Percentiles rank a stretch among this genome's conserved stretches.
These are phyloP conservation scores for Microsporum audouinii DNA, from an alignment of 2,329 filamentous ascomycete species.

Conservation along the genomic window DNA sequence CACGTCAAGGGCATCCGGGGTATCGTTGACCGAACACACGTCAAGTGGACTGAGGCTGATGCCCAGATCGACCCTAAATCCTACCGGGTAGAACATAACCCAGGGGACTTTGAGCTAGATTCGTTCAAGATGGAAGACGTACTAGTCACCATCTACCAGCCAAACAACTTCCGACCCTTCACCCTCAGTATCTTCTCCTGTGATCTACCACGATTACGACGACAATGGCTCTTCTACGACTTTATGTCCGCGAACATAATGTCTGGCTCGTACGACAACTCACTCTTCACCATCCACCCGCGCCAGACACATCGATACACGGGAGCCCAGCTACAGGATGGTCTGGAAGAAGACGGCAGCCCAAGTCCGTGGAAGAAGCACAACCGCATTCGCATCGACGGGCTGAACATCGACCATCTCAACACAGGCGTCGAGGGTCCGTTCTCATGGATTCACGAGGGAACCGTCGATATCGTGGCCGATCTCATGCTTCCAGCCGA, in stretches of 20 bases:
- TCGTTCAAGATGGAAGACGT: constrained; percentile 94
- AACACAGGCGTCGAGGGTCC: constrained; percentile 87
- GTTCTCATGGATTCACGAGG: constrained; percentile 96
- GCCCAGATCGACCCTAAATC: constrained; percentile 66
- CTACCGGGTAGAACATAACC: constrained; percentile 75
- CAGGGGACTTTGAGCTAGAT: constrained; percentile 94
- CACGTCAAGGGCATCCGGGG: constrained; percentile 89
- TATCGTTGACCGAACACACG: constrained; percentile 78
- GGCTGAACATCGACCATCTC: constrained; percentile 86
- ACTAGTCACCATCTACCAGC: constrained; percentile 82
- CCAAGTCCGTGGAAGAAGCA: constrained; percentile 86
- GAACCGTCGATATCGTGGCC: constrained; percentile 90
- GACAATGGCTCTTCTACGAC: constrained; percentile 97
- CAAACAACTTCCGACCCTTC: constrained; percentile 82
- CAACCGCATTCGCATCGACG: constrained; percentile 82
- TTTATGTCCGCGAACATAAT: constrained; percentile 92
- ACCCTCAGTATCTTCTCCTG: constrained; percentile 92
- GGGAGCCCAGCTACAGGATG: constrained; percentile 48
- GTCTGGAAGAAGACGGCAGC: constrained; percentile 50
- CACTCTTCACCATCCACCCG: constrained; percentile 92
- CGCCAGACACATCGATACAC: constrained; percentile 75
- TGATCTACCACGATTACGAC: constrained; percentile 80
- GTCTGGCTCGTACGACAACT: constrained; percentile 90
- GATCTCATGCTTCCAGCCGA: constrained; percentile 92
- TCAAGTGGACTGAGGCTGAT: constrained; percentile 57